These are phyloP conservation scores for Ophioceras dolichostomum DNA, from an alignment of 2,329 filamentous ascomycete genomes.

Conservation along the genomic window DNA sequence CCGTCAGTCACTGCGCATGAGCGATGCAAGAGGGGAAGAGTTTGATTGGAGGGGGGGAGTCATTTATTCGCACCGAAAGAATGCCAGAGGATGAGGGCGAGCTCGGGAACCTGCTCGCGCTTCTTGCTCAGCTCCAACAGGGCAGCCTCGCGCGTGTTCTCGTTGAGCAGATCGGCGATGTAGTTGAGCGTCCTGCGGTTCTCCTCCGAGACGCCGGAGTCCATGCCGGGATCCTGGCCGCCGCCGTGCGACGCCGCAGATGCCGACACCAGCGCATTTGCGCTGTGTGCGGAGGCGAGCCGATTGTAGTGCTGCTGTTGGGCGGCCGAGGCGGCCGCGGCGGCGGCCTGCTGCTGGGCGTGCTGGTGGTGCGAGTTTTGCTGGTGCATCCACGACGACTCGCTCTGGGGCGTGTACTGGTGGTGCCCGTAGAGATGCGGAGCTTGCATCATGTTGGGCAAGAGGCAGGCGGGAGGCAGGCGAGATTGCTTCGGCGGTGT, in stretches of 20 bases:
- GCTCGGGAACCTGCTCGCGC: constrained; percentile 90
- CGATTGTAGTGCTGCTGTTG: constrained; percentile 60
- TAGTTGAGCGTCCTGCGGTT: constrained; percentile 86
- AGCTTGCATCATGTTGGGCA: constrained; percentile 51
- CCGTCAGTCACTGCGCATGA: neutral
- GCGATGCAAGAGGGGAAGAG: neutral
- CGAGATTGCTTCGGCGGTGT: too few relatives aligned
- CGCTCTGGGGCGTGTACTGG: constrained; percentile 48
- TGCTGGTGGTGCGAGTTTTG: constrained; percentile 49
- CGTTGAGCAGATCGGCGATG: constrained; percentile 84
- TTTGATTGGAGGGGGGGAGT: neutral
- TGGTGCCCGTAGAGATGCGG: constrained; percentile 56
- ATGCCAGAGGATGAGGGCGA: constrained; percentile 95
- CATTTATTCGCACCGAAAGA: constrained; percentile 67
- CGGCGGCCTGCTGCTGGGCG: constrained; percentile 18
- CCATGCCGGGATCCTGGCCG: constrained; percentile 41
- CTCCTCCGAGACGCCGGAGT: constrained; percentile 67
- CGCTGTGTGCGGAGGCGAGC: constrained; percentile 52
- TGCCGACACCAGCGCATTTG: constrained; percentile 26
- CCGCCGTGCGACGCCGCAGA: constrained; percentile 29
- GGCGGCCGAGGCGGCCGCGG: constrained; percentile 37
- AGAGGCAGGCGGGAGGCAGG: too few relatives aligned
- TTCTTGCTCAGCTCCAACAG: constrained; percentile 97
- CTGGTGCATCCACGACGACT: constrained; percentile 57
- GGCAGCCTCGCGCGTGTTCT: constrained; percentile 76